A percentile compares a stretch with the other conserved stretches of the same genome.
Evolutionary conservation across 1,139 yeast species (phyloP).

Genomic region (Pneumocystis oryctolagi): DNA sequence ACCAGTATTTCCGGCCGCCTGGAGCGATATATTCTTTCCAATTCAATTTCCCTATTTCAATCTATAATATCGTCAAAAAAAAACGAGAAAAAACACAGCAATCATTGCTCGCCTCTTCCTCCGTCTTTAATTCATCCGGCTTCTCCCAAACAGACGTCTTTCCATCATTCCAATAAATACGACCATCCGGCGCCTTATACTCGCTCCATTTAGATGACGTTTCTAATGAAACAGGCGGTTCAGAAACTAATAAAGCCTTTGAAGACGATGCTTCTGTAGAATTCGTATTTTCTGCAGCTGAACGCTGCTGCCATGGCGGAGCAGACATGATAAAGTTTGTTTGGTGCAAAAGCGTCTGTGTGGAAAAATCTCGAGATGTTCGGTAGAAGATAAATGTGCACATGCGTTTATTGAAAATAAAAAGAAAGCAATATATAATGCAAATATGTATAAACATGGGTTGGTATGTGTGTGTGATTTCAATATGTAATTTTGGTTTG

Average conservation of each 20-base stretch:
- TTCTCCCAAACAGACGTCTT: conserved; percentile 65
- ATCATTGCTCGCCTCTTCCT: conserved; percentile 3
- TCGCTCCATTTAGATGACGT: conserved; percentile 42
- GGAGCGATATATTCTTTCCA: conserved; percentile 57
- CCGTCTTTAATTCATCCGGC: conserved; percentile 30
- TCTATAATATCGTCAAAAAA: conserved; percentile 1
- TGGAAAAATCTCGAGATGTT: neutral
- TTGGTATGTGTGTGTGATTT: too few relatives aligned
- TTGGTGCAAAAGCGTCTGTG: neutral
- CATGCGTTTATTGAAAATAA: too few relatives aligned
- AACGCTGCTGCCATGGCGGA: neutral
- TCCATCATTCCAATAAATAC: conserved; percentile 55
- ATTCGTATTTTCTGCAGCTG: neutral
- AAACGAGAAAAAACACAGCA: neutral
- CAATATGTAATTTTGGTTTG: too few relatives aligned
- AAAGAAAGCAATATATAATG: too few relatives aligned
- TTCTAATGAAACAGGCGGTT: neutral
- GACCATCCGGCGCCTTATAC: conserved; percentile 52
- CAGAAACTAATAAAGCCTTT: neutral
- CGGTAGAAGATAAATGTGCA: neutral
- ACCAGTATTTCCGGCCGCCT: conserved; percentile 60
- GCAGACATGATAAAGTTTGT: neutral
- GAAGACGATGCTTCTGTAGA: conserved; percentile 14
- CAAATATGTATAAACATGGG: too few relatives aligned
- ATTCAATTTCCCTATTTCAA: conserved; percentile 27